phyloP scores from a whole-genome alignment of 1,284 basidiomycete species.

The Violaceomyces palustris region DNA sequence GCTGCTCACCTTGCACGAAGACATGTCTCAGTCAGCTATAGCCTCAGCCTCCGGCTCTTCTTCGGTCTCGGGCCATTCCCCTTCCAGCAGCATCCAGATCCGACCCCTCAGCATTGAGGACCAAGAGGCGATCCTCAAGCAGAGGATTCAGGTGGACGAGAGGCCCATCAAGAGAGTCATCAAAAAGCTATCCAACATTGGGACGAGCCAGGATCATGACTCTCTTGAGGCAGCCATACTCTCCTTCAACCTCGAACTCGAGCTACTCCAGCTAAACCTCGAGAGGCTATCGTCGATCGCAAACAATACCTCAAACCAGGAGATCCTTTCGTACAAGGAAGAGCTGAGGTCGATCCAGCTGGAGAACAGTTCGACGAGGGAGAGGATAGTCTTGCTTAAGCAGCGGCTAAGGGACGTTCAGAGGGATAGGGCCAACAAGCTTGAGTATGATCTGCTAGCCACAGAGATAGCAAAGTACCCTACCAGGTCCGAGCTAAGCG shows the following conservation, averaged over 20 bases:
- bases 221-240: conserved; percentile 6
- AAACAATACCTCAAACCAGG: conserved; percentile 7
- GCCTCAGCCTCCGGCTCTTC: too few species aligned
- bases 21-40: too few species aligned
- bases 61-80: too few species aligned
- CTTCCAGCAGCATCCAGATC: conserved; percentile 1
- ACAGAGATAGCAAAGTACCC: conserved; percentile 28
- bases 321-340: conserved; percentile 8
- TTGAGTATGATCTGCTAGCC: conserved; percentile 38
- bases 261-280: conserved; percentile 9
- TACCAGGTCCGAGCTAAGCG: conserved; percentile 24
- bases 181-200: conserved; percentile 17
- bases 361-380: conserved; percentile 14
- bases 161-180: conserved; percentile 12
- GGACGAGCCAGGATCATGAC: conserved; percentile 9
- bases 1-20: too few species aligned
- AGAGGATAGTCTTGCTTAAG: conserved; percentile 25
- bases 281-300: conserved; percentile 11
- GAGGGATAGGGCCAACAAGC: conserved; percentile 34
- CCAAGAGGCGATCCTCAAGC: conserved; percentile 20
- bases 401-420: conserved; percentile 19
- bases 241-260: conserved; percentile 24
- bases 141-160: conserved; percentile 24
- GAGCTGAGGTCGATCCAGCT: conserved; percentile 13
- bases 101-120: conserved; percentile 18